phyloP scores from a whole-genome alignment of 2,329 filamentous ascomycete species.

The Parafenestella ontariensis region DNA sequence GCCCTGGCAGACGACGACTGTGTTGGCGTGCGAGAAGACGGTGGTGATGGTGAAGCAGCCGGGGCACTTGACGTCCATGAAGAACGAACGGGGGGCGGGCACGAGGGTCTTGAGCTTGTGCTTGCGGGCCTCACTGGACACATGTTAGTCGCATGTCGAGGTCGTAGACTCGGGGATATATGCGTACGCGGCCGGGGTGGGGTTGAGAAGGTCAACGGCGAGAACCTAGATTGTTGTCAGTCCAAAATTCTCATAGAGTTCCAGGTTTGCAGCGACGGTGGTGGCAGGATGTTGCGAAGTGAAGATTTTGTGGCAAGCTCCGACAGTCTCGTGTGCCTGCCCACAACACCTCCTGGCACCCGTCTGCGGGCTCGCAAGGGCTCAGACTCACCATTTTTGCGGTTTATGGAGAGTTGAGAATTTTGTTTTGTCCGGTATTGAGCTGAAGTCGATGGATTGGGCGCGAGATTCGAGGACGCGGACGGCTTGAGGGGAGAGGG shows the following conservation, averaged over 20 bases:
- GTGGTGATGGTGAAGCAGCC: conserved; percentile 99
- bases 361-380: conserved; percentile 16
- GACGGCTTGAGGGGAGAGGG: conserved; percentile 32
- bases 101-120: conserved; percentile 99
- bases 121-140: conserved; percentile 84
- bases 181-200: conserved; percentile 78
- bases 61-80: conserved; percentile 99
- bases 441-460: conserved; percentile 44
- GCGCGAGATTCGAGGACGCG: conserved; percentile 44
- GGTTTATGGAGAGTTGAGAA: conserved; percentile 42
- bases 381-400: conserved; percentile 50
- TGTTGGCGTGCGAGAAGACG: conserved; percentile 99
- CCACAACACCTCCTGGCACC: conserved; percentile 14
- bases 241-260: conserved; percentile 17
- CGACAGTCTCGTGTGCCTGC: conserved; percentile 44
- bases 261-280: conserved; percentile 10
- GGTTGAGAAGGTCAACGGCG: conserved; percentile 99
- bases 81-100: conserved; percentile 96
- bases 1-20: conserved; percentile 98
- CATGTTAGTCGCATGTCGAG: conserved; percentile 35
- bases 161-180: conserved; percentile 14
- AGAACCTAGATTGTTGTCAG: conserved; percentile 75
- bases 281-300: conserved; percentile 26
- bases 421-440: conserved; percentile 35
- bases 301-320: conserved; percentile 40